These are phyloP conservation scores for Hibiscus syriacus DNA, from an alignment of 345 rosid genomes.

Conservation along the genomic window DNA sequence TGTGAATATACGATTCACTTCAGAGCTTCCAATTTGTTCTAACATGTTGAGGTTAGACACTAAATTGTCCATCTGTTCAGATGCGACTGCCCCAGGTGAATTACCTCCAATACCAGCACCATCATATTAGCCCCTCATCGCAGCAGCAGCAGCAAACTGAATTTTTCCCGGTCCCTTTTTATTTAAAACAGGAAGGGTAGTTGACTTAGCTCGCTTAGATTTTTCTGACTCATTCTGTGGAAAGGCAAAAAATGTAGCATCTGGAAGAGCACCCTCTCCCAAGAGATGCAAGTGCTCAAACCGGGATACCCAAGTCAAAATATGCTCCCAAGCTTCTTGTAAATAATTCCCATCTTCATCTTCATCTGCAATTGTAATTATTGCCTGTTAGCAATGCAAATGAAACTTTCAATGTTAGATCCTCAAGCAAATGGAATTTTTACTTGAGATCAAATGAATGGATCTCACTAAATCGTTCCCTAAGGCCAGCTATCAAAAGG, in stretches of 20 bases:
- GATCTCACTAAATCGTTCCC: background rate
- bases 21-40: slow-evolving; percentile 78
- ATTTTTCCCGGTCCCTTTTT: slow-evolving; percentile 82
- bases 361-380: slow-evolving; percentile 92
- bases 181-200: slow-evolving; percentile 65
- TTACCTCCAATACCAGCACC: slow-evolving; percentile 79
- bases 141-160: slow-evolving; percentile 80
- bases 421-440: background rate
- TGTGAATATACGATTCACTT: slow-evolving; percentile 90
- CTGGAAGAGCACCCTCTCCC: slow-evolving; percentile 99
- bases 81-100: slow-evolving; percentile 64
- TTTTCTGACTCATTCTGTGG: slow-evolving; percentile 82
- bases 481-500: background rate
- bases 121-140: slow-evolving; percentile 96
- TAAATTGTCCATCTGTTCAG: slow-evolving; percentile 87
- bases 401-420: slow-evolving; percentile 17
- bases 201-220: slow-evolving; percentile 68
- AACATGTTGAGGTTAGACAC: slow-evolving; percentile 90
- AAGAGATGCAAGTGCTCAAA: slow-evolving; percentile 96
- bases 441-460: background rate
- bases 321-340: slow-evolving; percentile 99
- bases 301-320: slow-evolving; percentile 95
- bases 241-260: slow-evolving; percentile 90
- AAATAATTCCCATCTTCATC: slow-evolving; percentile 96
- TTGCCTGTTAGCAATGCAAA: slow-evolving; percentile 46